Evolutionary conservation across 192 early-diverging fungal genomes (phyloP), one percentile per base, ranked within the genome.

Genomic region (Coemansia sp.): DNA sequence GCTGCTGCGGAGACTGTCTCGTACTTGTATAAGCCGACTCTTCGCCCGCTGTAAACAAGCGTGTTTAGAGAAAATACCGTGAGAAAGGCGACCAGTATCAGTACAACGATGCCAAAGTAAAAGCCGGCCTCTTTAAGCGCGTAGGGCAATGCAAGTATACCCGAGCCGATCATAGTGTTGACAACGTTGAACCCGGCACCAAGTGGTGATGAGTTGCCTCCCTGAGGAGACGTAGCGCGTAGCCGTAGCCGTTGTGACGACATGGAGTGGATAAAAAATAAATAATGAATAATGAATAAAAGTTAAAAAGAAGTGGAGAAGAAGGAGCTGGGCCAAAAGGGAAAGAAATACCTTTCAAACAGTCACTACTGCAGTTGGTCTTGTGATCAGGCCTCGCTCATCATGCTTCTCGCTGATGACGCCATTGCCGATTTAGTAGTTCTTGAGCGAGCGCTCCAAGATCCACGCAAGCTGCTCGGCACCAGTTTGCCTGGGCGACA

Each of bases 81-180:
- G 18, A 92, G 76, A 29, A 81, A 55, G 0, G 83, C 78, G 2
- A 87, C 87, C 18, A 82, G 65, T 0, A 86, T 54, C 20, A 90
- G 79, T 0, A 85, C 63, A 5, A 75, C 29, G 20, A 89, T 75
- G 46, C 89, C 89, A 15, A 82, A 67, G 49, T 80, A 83, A 66
- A 92, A 90, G n/a, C 90, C 90, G 6, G 80, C 86, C 22, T 87
- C 85, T 27, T 76, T 76, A 44, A 92, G 79, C 9, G 90, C 88
- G 73, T 88, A 92, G 13, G 90, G 87, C 31, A 92, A 71, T 5
- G 88, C 90, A 12, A 92, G 80, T 29, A 92, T 86, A 12, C 90
- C 90, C 8, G 89, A 89, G 15, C 90, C 90, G 40, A 90, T 88
- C 15, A 88, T 88, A 2, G 89, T 89, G 72, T 92, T 92, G 60